Percentiles rank a stretch among this genome's conserved stretches.
These are phyloP conservation scores for Colletotrichum euphorbiae DNA, from an alignment of 2,329 filamentous ascomycete species.

Conservation along the genomic window DNA sequence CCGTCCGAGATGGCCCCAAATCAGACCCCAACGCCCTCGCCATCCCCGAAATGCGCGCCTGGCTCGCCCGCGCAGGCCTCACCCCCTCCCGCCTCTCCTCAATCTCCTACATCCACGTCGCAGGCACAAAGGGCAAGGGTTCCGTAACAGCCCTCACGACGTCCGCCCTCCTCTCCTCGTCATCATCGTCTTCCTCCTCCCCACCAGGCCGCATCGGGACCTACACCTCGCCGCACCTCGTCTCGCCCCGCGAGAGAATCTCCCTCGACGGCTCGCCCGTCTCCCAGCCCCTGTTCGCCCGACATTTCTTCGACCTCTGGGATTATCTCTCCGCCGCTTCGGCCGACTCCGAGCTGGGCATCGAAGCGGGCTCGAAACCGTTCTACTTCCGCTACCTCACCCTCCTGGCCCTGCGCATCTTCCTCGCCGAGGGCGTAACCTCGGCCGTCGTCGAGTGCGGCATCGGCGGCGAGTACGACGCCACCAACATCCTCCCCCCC, in stretches of 20 bases:
- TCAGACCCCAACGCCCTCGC: constrained; percentile 50
- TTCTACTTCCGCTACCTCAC: constrained; percentile 73
- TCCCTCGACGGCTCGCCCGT: constrained; percentile 70
- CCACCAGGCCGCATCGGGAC: constrained; percentile 67
- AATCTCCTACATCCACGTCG: constrained; percentile 66
- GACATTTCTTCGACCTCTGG: constrained; percentile 77
- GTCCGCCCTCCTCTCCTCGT: constrained; percentile 74
- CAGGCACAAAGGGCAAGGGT: constrained; percentile 83
- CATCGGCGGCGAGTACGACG: constrained; percentile 75
- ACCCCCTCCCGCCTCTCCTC: constrained; percentile 55
- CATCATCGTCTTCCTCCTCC: not conserved
- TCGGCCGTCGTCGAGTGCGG: constrained; percentile 75
- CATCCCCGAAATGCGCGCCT: constrained; percentile 83
- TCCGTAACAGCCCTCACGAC: constrained; percentile 73
- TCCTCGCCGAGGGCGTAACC: constrained; percentile 71
- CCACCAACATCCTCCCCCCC: constrained; percentile 70
- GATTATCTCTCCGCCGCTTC: constrained; percentile 60
- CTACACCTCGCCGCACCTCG: constrained; percentile 80
- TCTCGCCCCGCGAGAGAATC: constrained; percentile 75
- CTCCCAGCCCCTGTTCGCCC: constrained; percentile 68
- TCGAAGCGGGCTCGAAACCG: constrained; percentile 57
- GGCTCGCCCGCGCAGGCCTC: constrained; percentile 82
- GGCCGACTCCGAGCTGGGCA: constrained; percentile 43
- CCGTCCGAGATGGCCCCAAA: not conserved
- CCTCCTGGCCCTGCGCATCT: constrained; percentile 75